These are phyloP conservation scores for Rhizophagus prolifer DNA, from an alignment of 192 early-diverging fungal genomes.

Conservation along the genomic window DNA sequence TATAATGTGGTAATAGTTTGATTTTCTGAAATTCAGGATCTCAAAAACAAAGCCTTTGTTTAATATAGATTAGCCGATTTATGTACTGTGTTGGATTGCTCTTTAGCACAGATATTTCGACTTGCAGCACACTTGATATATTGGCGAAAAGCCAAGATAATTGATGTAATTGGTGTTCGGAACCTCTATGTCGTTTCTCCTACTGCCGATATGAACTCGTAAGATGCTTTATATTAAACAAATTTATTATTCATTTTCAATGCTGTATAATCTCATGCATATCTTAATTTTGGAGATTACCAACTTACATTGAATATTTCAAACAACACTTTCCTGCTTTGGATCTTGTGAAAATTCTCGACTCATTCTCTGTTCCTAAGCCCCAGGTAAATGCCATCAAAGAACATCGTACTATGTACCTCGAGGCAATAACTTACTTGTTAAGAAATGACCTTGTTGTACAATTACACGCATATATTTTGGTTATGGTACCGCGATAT, in stretches of 20 bases:
- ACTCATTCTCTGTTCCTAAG: constrained; percentile 57
- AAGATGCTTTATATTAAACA: constrained; percentile 27
- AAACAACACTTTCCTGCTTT: background rate
- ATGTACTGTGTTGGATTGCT: constrained; percentile 82
- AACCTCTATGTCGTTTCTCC: constrained; percentile 82
- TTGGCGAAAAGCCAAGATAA: constrained; percentile 90
- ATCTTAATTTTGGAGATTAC: constrained; percentile 31
- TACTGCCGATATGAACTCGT: constrained; percentile 58
- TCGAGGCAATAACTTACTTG: constrained; percentile 82
- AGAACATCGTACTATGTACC: constrained; percentile 63
- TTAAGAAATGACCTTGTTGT: constrained; percentile 73
- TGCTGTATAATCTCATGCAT: constrained; percentile 7
- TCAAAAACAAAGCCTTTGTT: background rate
- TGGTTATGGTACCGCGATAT: constrained; percentile 61
- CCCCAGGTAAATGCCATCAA: constrained; percentile 57
- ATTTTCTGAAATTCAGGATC: background rate
- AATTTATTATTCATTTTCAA: constrained; percentile 4
- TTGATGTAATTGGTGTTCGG: constrained; percentile 72
- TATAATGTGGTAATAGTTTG: background rate
- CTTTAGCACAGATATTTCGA: constrained; percentile 89
- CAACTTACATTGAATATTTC: constrained; percentile 36
- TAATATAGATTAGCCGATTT: constrained; percentile 74
- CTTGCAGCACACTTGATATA: constrained; percentile 89
- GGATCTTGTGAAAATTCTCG: constrained; percentile 47
- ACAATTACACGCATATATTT: constrained; percentile 80